Evolutionary conservation across 2,329 filamentous ascomycete genomes (phyloP), one percentile per base, ranked within the genome.

Genomic region (Colletotrichum sojae): DNA sequence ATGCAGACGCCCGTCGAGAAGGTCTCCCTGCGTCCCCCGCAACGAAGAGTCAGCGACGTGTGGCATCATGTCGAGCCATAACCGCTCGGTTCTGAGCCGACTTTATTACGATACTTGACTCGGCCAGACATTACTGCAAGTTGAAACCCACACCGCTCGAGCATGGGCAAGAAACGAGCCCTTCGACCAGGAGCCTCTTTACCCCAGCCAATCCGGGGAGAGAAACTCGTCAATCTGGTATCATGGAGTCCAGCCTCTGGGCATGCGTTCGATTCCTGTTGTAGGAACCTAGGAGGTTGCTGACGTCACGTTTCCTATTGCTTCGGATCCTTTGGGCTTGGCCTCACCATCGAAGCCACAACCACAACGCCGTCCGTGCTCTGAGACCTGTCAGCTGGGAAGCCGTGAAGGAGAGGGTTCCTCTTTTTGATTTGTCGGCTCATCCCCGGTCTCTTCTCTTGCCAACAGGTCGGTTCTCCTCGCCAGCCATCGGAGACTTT

Each of bases 21-120:
- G 16, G 39, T 63, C 56, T 67, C 63, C 67, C 52, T 70, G 63
- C 63, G 52, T 63, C 57, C 51, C 63, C 56, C 63, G 46, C 61
- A 52, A 53, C 62, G 16, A 43, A 22, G 39, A 46, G 51, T 45
- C 25, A 48, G 12, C 45, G 53, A 25, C 13, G 18, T 31, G 39
- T 63, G 63, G 63, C 63, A 43, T 68, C 43, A 63, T 58, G 20
- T 68, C 52, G 57, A 43, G 39, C 56, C 56, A 70, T 49, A 51
- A 49, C 48, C 63, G 9, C 31, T 16, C 60, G 18, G 43, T 43
- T n/a, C 48, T 69, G 49, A 49, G 49, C 31, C 45, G 54, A 45
- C 61, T 60, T 18, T 25, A 25, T 25, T 25, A 25, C 22, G 16
- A 5, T 60, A 16, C 43, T 56, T 27, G 40, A 55, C 40, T 56